phyloP scores from a whole-genome alignment of 352 stramenopile species.

The Phytopythium ostracodes region DNA sequence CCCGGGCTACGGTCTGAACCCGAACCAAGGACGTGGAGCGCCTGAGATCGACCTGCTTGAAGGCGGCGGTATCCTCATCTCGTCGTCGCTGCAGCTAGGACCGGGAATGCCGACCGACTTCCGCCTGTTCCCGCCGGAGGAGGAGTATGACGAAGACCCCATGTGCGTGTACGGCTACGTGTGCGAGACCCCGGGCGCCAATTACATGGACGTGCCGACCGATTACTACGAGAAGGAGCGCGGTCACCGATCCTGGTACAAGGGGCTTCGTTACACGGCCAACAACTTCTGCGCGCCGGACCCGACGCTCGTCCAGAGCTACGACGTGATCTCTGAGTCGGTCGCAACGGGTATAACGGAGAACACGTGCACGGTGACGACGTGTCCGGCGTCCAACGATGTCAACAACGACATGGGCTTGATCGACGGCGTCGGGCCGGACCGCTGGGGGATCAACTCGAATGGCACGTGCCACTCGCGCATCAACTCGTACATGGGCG shows the following conservation, averaged over 20 bases:
- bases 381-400: conserved; percentile 36
- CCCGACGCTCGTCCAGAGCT: not conserved
- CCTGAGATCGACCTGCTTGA: conserved; percentile 95
- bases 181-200: conserved; percentile 42
- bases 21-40: conserved; percentile 73
- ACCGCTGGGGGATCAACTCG: conserved; percentile 21
- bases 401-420: conserved; percentile 33
- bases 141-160: conserved; percentile 15
- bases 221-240: conserved; percentile 31
- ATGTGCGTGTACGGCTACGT: conserved; percentile 32
- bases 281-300: conserved; percentile 34
- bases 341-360: conserved; percentile 25
- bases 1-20: conserved; percentile 88
- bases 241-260: conserved; percentile 51
- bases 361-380: conserved; percentile 29
- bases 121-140: conserved; percentile 24
- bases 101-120: conserved; percentile 64
- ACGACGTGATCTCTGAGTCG: too few species aligned
- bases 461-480: conserved; percentile 28
- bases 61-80: conserved; percentile 77
- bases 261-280: conserved; percentile 45
- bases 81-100: conserved; percentile 85
- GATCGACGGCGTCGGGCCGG: conserved; percentile 19
- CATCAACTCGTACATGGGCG: conserved; percentile 49
- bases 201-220: conserved; percentile 37